Base-by-base conservation (phyloP, 176 grass and related monocot species). In the Aegilops umbellulata region DNA sequence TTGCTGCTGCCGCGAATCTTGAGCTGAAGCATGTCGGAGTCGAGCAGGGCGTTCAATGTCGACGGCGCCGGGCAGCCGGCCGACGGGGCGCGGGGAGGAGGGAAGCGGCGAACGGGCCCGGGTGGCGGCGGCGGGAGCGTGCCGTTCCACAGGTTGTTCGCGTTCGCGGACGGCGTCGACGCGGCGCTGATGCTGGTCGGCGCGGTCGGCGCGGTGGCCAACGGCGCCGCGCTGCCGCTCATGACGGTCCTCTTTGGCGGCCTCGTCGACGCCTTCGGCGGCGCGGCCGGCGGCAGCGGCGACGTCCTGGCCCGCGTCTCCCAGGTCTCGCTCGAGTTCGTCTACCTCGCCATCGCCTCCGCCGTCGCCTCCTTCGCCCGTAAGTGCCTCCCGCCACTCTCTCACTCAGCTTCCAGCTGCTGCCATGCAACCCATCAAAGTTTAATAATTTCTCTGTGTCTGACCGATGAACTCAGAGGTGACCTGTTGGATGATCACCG, bases 401-500 rank as follows among this genome's bases (percentile, higher is more conserved):
- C 0, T 22, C 20, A 58, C 55, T 57, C 0, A 57, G 19, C 55
- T 58, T 58, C 55, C 55, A 22, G 55, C 53, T 22, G 55, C 55
- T 58, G 2, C 55, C 4, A 9, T 58, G 55, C 55, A 22, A 3
- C 20, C 55, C 55, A 9, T 58, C 2, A 20, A 58, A 58, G 19
- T 9, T 58, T 58, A 58, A 35, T 58, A 58, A 35, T 35, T 35
- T 35, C 6, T 35, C 34, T 35, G 6, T 35, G 6, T 7, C 1
- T 7, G 34, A 7, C 34, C 34, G 1, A 7, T 35, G 9, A 42
- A 34, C 8, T 17, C 89, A 99, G 97, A 99, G 97, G 97, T 99
- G 24, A 86, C 94, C 72, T 99, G 94, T 68, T 99, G 97, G 97
- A 99, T 99, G 90, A 87, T 95, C 73, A 97, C 97, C 64, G 97